These are phyloP conservation scores for Leucosporidium scottii DNA, from an alignment of 768 basidiomycete genomes.

Conservation along the genomic window DNA sequence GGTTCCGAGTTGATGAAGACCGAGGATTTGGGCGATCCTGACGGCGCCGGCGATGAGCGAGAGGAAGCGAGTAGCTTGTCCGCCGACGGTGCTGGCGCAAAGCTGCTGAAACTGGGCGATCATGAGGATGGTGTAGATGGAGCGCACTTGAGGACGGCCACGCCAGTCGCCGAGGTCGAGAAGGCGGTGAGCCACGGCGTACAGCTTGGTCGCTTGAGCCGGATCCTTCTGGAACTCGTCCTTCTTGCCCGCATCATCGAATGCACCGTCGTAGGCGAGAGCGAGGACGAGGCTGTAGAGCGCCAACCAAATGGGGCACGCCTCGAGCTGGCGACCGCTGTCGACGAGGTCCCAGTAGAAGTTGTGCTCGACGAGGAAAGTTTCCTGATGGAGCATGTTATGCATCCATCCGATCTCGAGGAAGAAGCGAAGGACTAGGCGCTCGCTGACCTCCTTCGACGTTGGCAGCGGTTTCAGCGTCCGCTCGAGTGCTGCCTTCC, in stretches of 20 bases:
- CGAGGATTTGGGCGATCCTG: conserved; percentile 16
- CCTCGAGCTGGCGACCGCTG: conserved; percentile 9
- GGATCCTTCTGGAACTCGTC: not conserved
- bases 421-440: not conserved
- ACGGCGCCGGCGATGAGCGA: conserved; percentile 17
- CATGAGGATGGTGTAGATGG: conserved; percentile 4
- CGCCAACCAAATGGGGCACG: conserved; percentile 24
- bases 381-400: not conserved
- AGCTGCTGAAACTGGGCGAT: not conserved
- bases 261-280: not conserved
- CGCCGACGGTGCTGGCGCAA: not conserved
- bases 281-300: conserved; percentile 9
- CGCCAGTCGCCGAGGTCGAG: conserved; percentile 10
- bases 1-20: conserved; percentile 21
- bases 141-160: conserved; percentile 14
- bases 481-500: too few species aligned
- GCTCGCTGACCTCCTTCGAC: too few species aligned
- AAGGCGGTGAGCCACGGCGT: conserved; percentile 13
- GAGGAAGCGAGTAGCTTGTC: conserved; percentile 16
- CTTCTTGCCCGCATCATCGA: not conserved
- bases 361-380: conserved; percentile 3
- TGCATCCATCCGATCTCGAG: not conserved
- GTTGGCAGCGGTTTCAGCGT: too few species aligned
- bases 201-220: not conserved
- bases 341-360: conserved; percentile 21